Conservation (phyloP, 805 yeast genomes). For the Yarrowia sp. region DNA sequence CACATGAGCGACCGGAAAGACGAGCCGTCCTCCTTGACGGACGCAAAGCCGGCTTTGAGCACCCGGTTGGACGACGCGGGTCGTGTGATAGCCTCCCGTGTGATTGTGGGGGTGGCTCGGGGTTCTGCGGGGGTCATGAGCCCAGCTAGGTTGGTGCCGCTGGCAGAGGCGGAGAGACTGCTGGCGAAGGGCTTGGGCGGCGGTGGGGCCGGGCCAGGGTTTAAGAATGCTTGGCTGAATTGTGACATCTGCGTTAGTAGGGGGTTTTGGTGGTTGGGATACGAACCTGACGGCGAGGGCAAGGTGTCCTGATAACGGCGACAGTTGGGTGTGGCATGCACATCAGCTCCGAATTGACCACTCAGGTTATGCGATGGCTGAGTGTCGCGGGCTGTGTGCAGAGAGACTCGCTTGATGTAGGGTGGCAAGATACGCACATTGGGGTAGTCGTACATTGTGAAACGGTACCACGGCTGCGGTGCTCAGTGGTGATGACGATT, state of each 20-base stretch:
- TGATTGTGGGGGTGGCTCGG: not conserved
- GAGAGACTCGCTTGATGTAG: too few relatives aligned
- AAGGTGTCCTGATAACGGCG: too few relatives aligned
- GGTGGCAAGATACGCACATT: too few relatives aligned
- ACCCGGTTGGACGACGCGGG: conserved; percentile 14
- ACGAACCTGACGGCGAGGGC: too few relatives aligned
- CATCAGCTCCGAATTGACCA: too few relatives aligned
- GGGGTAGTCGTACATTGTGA: too few relatives aligned
- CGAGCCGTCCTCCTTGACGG: conserved; percentile 83
- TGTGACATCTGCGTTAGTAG: conserved; percentile 2
- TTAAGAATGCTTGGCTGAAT: conserved; percentile 18
- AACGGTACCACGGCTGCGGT: too few relatives aligned
- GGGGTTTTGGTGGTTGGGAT: too few relatives aligned
- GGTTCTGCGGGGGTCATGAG: not conserved
- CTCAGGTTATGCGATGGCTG: not conserved
- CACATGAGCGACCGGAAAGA: conserved; percentile 74
- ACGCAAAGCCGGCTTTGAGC: conserved; percentile 74
- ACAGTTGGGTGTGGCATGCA: too few relatives aligned
- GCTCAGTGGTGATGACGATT: too few relatives aligned
- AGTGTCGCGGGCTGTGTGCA: not conserved
- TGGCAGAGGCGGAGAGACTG: not conserved
- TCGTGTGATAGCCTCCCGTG: not conserved
- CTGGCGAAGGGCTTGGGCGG: conserved; percentile 7
- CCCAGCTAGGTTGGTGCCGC: not conserved
- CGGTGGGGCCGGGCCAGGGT: conserved; percentile 24